Conservation (phyloP, 2,329 filamentous ascomycete species). For the Alternaria brassicicola region DNA sequence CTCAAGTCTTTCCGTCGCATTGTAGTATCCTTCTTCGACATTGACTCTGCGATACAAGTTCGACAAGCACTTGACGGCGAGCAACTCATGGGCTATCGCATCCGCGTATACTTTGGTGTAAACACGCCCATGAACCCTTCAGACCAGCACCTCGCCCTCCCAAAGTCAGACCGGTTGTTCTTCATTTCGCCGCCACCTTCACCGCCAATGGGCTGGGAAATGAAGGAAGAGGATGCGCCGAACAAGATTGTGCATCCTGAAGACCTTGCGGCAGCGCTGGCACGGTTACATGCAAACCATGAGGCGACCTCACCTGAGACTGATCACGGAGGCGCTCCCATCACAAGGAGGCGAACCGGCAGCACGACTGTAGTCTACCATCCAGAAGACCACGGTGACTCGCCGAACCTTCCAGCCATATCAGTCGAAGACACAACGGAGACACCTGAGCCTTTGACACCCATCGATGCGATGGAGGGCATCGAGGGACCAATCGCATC, state of each 20-base stretch:
- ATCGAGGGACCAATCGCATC: constrained; percentile 44
- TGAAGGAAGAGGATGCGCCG: constrained; percentile 66
- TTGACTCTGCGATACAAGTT: constrained; percentile 72
- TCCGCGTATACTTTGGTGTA: constrained; percentile 49
- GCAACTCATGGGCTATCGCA: constrained; percentile 68
- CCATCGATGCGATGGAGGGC: constrained; percentile 52
- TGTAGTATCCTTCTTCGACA: constrained; percentile 76
- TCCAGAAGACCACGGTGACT: constrained; percentile 66
- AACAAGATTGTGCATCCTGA: constrained; percentile 70
- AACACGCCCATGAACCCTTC: constrained; percentile 48
- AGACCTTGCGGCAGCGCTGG: constrained; percentile 64
- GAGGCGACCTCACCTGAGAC: constrained; percentile 37
- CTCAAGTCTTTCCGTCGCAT: constrained; percentile 84
- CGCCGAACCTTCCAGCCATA: constrained; percentile 65
- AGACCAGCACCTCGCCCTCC: constrained; percentile 51
- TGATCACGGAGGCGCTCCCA: constrained; percentile 24
- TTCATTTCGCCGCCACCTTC: constrained; percentile 69
- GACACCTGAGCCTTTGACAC: constrained; percentile 54
- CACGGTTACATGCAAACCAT: constrained; percentile 55
- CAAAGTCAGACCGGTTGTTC: constrained; percentile 66
- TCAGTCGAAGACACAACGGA: constrained; percentile 66
- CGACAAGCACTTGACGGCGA: constrained; percentile 77
- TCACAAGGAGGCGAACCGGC: constrained; percentile 49
- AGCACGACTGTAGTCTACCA: constrained; percentile 68
- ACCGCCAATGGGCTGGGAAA: constrained; percentile 69